Conservation (phyloP, 306 rosid genomes). For the Quercus suber region DNA sequence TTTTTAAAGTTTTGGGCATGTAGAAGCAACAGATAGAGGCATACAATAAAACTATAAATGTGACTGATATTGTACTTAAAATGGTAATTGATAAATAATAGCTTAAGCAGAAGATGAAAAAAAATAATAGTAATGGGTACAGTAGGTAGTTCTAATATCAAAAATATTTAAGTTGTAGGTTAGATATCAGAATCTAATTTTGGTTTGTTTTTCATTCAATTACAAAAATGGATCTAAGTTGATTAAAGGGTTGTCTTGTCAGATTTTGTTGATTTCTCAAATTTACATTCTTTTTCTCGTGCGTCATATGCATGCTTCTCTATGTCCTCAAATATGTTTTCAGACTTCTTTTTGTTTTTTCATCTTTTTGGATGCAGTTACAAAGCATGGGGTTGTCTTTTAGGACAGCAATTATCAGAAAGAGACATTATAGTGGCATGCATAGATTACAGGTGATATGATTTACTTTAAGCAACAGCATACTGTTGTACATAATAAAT, state of each 20-base stretch:
- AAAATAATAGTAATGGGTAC: too few relatives aligned
- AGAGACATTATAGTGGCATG: conserved; percentile 91
- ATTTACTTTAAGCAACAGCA: background rate
- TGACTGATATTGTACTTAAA: background rate
- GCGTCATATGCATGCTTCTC: background rate
- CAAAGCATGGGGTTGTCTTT: conserved; percentile 96
- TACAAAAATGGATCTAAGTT: background rate
- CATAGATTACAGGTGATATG: conserved; percentile 80
- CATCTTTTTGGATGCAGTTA: conserved; percentile 42
- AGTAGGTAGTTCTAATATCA: background rate
- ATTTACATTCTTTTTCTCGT: background rate
- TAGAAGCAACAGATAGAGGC: background rate
- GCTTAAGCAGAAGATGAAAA: background rate
- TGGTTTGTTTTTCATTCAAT: background rate
- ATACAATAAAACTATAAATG: background rate
- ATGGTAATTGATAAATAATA: background rate
- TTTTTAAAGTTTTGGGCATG: background rate
- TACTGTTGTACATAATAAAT: background rate
- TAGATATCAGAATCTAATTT: background rate
- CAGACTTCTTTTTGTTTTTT: background rate
- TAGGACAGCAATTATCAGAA: conserved; percentile 86
- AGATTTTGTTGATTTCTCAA: background rate
- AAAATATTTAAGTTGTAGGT: too few relatives aligned
- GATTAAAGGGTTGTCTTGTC: background rate
- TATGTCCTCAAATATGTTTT: background rate